Conservation (phyloP, 2,329 filamentous ascomycete genomes). For the Fusarium sp. region DNA sequence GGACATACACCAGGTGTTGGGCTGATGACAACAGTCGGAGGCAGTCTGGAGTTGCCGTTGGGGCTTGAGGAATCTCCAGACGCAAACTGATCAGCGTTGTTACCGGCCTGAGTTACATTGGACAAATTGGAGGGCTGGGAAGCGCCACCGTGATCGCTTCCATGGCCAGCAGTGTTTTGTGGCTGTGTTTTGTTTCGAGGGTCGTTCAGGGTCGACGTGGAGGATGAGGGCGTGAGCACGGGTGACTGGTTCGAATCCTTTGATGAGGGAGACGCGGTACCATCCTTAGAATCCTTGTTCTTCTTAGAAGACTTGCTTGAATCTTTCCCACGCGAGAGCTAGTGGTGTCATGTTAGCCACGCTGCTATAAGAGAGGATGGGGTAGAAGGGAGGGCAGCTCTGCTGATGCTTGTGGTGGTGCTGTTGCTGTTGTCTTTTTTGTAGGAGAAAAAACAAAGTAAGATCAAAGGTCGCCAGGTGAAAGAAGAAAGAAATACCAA, state of each 20-base stretch:
- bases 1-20: constrained; percentile 87
- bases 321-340: constrained; percentile 93
- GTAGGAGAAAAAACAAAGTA: constrained; percentile 16
- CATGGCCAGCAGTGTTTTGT: constrained; percentile 63
- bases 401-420: constrained; percentile 38
- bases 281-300: constrained; percentile 79
- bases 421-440: constrained; percentile 15
- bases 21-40: constrained; percentile 93
- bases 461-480: constrained; percentile 25
- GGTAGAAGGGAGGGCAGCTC: constrained; percentile 54
- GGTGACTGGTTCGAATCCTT: constrained; percentile 72
- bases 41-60: constrained; percentile 62
- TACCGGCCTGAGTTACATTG: constrained; percentile 55
- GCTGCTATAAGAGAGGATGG: neutral
- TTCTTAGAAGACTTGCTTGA: constrained; percentile 86
- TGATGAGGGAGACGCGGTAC: constrained; percentile 82
- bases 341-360: constrained; percentile 47
- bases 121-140: constrained; percentile 58
- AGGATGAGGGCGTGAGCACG: constrained; percentile 84
- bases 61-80: constrained; percentile 53
- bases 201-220: constrained; percentile 88
- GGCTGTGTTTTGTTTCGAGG: constrained; percentile 84
- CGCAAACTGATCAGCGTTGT: constrained; percentile 59
- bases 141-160: constrained; percentile 58
- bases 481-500: constrained; percentile 24